A percentile compares a stretch with the other conserved stretches of the same genome.
These are phyloP conservation scores for Pisolithus marmoratus DNA, from an alignment of 768 basidiomycete genomes.

Conservation along the genomic window DNA sequence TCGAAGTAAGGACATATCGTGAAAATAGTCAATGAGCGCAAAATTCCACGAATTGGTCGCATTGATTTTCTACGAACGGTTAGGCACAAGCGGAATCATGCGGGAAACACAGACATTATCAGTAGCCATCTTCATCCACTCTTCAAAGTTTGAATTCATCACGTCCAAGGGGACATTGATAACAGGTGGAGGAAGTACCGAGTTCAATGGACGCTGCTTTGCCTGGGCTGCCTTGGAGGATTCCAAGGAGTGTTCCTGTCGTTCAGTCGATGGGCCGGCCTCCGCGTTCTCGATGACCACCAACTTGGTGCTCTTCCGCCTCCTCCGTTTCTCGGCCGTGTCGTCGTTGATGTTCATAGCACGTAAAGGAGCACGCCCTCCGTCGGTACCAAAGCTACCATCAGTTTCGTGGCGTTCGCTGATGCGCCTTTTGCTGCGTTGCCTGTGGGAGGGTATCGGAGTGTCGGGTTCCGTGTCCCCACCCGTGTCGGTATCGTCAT, in stretches of 20 bases:
- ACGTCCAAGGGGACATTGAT: conserved; percentile 70
- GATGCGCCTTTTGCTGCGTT: conserved; percentile 32
- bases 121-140: conserved; percentile 99
- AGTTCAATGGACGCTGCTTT: conserved; percentile 58
- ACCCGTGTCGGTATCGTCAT: conserved; percentile 15
- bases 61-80: conserved; percentile 85
- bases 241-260: conserved; percentile 30
- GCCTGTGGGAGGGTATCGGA: conserved; percentile 18
- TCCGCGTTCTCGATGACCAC: conserved; percentile 50
- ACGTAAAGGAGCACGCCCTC: conserved; percentile 36
- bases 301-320: conserved; percentile 73
- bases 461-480: conserved; percentile 30
- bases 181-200: conserved; percentile 49
- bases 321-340: conserved; percentile 75
- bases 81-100: conserved; percentile 6
- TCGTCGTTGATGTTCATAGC: conserved; percentile 68
- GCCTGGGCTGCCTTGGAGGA: conserved; percentile 39
- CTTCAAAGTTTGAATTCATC: conserved; percentile 93
- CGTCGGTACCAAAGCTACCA: conserved; percentile 30
- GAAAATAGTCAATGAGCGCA: conserved; percentile 97
- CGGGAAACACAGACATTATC: conserved; percentile 72
- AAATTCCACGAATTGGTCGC: conserved; percentile 97
- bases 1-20: conserved; percentile 92
- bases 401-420: conserved; percentile 44
- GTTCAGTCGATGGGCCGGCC: conserved; percentile 51